Percentiles rank a stretch among this genome's conserved stretches.
These are phyloP conservation scores for Neurospora sp. DNA, from an alignment of 495 filamentous ascomycete genomes.

Conservation along the genomic window DNA sequence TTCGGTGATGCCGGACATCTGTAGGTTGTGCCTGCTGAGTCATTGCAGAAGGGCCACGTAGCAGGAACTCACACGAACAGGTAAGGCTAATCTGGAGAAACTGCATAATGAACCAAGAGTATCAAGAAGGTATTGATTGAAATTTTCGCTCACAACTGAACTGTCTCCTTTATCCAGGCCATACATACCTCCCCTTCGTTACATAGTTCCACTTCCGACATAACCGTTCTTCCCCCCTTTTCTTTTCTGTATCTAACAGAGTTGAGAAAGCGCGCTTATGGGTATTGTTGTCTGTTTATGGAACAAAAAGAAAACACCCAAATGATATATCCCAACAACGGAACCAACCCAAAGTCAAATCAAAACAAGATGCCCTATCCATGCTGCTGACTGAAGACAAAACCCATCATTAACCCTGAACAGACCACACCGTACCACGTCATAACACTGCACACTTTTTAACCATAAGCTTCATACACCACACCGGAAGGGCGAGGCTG, in stretches of 20 bases:
- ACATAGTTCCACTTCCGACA: neutral
- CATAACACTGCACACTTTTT: neutral
- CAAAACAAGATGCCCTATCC: neutral
- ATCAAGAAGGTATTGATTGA: neutral
- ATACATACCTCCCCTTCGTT: neutral
- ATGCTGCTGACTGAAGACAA: neutral
- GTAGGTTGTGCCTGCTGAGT: too few relatives aligned
- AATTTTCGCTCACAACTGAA: neutral
- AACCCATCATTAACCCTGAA: neutral
- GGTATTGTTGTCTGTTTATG: neutral
- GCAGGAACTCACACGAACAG: too few relatives aligned
- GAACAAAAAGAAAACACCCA: neutral
- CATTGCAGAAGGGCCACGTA: too few relatives aligned
- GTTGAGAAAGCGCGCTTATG: neutral
- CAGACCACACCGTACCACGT: neutral
- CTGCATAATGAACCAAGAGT: neutral
- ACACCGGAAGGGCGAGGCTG: neutral
- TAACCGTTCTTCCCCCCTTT: neutral
- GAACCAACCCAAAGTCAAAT: neutral
- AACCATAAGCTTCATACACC: neutral
- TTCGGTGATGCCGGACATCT: too few relatives aligned
- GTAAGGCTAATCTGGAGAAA: too few relatives aligned
- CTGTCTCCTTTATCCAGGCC: neutral
- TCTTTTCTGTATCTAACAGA: neutral
- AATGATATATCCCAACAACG: neutral